These are phyloP conservation scores for Leucoagaricus sp. DNA, from an alignment of 1,284 basidiomycete genomes.

Conservation along the genomic window DNA sequence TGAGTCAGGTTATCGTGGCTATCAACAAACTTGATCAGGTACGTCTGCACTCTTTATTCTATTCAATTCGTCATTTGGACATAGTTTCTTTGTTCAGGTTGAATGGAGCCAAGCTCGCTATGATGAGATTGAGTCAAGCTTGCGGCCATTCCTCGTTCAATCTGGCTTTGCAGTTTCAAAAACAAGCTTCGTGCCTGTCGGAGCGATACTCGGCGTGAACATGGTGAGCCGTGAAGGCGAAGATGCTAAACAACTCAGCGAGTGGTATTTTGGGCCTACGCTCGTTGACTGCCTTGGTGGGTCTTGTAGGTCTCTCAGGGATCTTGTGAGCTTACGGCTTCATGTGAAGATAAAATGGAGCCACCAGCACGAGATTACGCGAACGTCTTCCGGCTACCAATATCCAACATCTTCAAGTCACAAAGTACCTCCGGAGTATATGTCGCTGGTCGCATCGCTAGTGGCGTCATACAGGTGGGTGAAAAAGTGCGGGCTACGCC, in stretches of 20 bases:
- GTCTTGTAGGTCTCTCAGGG: conserved; percentile 4
- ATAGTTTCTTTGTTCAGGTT: conserved; percentile 52
- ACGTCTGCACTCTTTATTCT: neutral
- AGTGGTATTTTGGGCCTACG: conserved; percentile 89
- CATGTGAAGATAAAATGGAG: conserved; percentile 69
- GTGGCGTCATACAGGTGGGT: conserved; percentile 91
- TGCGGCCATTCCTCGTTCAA: conserved; percentile 84
- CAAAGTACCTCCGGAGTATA: conserved; percentile 82
- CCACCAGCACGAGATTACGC: conserved; percentile 81
- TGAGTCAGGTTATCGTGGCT: conserved; percentile 89
- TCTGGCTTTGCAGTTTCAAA: conserved; percentile 85
- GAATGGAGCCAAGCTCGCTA: conserved; percentile 84
- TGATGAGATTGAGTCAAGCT: conserved; percentile 75
- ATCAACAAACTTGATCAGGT: conserved; percentile 94
- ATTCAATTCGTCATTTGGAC: neutral
- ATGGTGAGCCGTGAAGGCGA: conserved; percentile 56
- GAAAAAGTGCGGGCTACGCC: conserved; percentile 87
- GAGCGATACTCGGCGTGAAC: conserved; percentile 90
- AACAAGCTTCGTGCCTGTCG: conserved; percentile 87
- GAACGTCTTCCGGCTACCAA: conserved; percentile 82
- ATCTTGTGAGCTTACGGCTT: conserved; percentile 1
- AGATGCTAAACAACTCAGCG: conserved; percentile 48
- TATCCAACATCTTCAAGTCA: conserved; percentile 95
- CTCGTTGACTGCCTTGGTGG: conserved; percentile 85
- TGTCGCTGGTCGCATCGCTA: conserved; percentile 85